phyloP scores from a whole-genome alignment of 2,329 filamentous ascomycete species.

The Ilyonectria sp. region DNA sequence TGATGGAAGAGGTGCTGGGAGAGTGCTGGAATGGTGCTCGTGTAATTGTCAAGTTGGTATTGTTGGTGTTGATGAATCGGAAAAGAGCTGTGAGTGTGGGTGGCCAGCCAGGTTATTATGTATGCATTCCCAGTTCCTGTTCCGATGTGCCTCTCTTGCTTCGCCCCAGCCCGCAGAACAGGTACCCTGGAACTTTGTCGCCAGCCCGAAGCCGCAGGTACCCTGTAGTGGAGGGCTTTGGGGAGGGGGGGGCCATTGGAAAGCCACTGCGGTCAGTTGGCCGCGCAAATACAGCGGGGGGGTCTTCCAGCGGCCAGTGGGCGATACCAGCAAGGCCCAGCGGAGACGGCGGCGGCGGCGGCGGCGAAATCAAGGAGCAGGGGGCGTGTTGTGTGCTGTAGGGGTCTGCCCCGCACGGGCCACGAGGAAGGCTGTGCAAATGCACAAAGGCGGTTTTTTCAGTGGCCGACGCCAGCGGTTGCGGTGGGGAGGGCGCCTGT shows the following conservation, averaged over 20 bases:
- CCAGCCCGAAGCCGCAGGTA: background rate
- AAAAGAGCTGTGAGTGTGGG: slow-evolving; percentile 13
- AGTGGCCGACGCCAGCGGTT: slow-evolving; percentile 21
- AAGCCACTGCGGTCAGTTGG: slow-evolving; percentile 24
- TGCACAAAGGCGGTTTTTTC: background rate
- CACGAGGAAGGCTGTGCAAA: slow-evolving; percentile 25
- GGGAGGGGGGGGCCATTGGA: slow-evolving; percentile 3
- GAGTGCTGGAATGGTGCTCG: slow-evolving; percentile 8
- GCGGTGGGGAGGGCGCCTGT: slow-evolving; percentile 23
- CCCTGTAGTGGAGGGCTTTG: slow-evolving; percentile 12
- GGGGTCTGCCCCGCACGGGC: slow-evolving; percentile 12
- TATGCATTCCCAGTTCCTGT: slow-evolving; percentile 1
- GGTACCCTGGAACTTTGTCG: background rate
- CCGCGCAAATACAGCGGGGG: slow-evolving; percentile 8
- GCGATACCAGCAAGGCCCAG: slow-evolving; percentile 4
- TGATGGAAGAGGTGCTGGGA: background rate
- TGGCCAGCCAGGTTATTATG: slow-evolving; percentile 22
- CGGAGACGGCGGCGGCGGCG: background rate
- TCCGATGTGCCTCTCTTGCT: slow-evolving; percentile 10
- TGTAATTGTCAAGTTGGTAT: slow-evolving; percentile 2
- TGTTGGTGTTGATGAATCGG: slow-evolving; percentile 15
- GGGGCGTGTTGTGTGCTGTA: background rate
- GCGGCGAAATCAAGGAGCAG: slow-evolving; percentile 1
- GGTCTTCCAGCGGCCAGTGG: slow-evolving; percentile 25
- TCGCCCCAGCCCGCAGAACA: slow-evolving; percentile 23